Conservation (phyloP, 2,329 filamentous ascomycete genomes). For the Diaporthe sp. region DNA sequence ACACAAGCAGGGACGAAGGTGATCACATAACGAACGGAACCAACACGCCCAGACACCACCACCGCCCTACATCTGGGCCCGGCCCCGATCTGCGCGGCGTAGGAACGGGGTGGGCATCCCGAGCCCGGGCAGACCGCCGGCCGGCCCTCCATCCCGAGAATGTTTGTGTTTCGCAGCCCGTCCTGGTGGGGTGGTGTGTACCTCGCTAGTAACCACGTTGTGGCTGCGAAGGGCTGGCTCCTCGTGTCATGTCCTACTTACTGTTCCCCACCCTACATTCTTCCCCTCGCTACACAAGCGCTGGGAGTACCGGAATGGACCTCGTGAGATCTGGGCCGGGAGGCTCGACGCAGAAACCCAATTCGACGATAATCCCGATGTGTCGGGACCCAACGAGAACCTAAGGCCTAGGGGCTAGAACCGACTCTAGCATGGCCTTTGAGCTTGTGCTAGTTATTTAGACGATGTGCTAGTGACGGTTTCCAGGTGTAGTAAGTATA, state of each 20-base stretch:
- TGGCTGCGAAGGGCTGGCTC: neutral
- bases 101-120: slow-evolving; percentile 4
- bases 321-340: slow-evolving; percentile 6
- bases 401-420: neutral
- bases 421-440: neutral
- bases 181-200: neutral
- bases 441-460: neutral
- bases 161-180: slow-evolving; percentile 24
- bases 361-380: slow-evolving; percentile 18
- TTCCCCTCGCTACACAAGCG: neutral
- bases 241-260: slow-evolving; percentile 8
- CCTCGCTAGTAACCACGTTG: neutral
- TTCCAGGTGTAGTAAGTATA: neutral
- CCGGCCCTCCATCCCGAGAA: slow-evolving; percentile 25
- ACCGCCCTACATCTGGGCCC: neutral
- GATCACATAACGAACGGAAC: neutral
- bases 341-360: slow-evolving; percentile 7
- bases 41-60: neutral
- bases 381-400: slow-evolving; percentile 12
- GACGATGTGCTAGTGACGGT: neutral
- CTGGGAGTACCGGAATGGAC: neutral
- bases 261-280: neutral
- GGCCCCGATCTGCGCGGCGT: slow-evolving; percentile 19
- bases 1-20: neutral
- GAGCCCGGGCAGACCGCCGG: slow-evolving; percentile 33